These are phyloP conservation scores for Schwanniomyces sp. DNA, from an alignment of 805 yeast genomes.

Conservation along the genomic window DNA sequence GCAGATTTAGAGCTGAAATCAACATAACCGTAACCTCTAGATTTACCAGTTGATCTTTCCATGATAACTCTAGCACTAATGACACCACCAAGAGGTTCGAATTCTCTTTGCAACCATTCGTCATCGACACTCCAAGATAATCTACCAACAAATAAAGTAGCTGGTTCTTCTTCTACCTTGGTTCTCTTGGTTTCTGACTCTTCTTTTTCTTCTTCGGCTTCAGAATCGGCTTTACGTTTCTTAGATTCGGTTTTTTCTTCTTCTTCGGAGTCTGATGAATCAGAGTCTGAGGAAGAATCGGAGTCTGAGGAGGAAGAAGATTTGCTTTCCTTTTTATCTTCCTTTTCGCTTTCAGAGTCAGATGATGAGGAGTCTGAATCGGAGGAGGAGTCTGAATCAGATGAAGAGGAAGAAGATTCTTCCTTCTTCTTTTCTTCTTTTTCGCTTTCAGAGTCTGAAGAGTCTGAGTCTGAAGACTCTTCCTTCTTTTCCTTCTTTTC, in stretches of 20 bases:
- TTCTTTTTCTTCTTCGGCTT: constrained; percentile 33
- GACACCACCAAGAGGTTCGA: constrained; percentile 81
- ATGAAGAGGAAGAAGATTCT: constrained; percentile 24
- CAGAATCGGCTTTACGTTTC: constrained; percentile 37
- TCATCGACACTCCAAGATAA: constrained; percentile 97
- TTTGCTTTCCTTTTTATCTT: constrained; percentile 10
- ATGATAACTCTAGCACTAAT: constrained; percentile 86
- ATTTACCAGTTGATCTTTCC: constrained; percentile 89
- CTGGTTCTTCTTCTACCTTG: constrained; percentile 60
- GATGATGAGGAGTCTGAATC: constrained; percentile 19
- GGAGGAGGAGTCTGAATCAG: constrained; percentile 24
- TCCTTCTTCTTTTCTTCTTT: constrained; percentile 16
- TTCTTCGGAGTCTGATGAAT: constrained; percentile 24
- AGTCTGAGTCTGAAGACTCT: constrained; percentile 29
- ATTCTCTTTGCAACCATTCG: constrained; percentile 87
- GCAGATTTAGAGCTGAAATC: constrained; percentile 76
- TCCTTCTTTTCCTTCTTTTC: constrained; percentile 1
- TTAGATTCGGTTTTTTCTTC: constrained; percentile 20
- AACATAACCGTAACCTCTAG: constrained; percentile 97
- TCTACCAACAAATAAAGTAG: constrained; percentile 94
- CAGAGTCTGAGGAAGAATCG: constrained; percentile 28
- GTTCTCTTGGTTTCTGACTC: constrained; percentile 50
- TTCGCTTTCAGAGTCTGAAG: constrained; percentile 21
- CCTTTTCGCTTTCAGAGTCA: constrained; percentile 22
- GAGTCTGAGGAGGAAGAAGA: constrained; percentile 23